These are phyloP conservation scores for Globomyces sp. DNA, from an alignment of 371 early-diverging fungal species.

Conservation along the genomic window DNA sequence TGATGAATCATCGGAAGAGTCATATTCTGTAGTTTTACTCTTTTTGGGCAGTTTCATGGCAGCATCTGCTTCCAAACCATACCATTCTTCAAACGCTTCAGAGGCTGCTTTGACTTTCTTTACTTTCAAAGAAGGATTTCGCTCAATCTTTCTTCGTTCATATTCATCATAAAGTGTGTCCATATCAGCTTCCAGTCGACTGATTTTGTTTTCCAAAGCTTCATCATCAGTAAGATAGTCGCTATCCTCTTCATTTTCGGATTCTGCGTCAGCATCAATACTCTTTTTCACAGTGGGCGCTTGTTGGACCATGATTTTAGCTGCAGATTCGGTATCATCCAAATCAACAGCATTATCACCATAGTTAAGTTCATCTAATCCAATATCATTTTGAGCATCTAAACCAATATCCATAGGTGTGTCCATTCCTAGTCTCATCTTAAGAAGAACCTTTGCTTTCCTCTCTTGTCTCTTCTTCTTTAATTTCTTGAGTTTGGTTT, in stretches of 20 bases:
- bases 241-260: conserved; percentile 36
- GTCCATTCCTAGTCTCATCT: conserved; percentile 91
- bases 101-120: conserved; percentile 61
- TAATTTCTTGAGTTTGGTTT: conserved; percentile 32
- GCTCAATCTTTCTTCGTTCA: conserved; percentile 66
- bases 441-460: conserved; percentile 72
- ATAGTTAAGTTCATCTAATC: conserved; percentile 22
- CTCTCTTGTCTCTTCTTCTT: conserved; percentile 40
- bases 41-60: conserved; percentile 12
- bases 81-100: conserved; percentile 57
- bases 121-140: conserved; percentile 73
- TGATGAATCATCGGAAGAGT: conserved; percentile 37
- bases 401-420: conserved; percentile 77
- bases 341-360: not conserved
- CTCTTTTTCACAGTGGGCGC: conserved; percentile 18
- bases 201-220: conserved; percentile 34
- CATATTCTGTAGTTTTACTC: conserved; percentile 30
- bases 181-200: conserved; percentile 67
- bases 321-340: conserved; percentile 3
- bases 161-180: conserved; percentile 70
- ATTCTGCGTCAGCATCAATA: conserved; percentile 37
- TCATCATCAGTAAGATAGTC: conserved; percentile 30
- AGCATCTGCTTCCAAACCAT: conserved; percentile 41
- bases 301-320: not conserved
- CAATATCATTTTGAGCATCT: conserved; percentile 46